phyloP scores from a whole-genome alignment of 2,329 filamentous ascomycete species.

The Fusarium chuoi region DNA sequence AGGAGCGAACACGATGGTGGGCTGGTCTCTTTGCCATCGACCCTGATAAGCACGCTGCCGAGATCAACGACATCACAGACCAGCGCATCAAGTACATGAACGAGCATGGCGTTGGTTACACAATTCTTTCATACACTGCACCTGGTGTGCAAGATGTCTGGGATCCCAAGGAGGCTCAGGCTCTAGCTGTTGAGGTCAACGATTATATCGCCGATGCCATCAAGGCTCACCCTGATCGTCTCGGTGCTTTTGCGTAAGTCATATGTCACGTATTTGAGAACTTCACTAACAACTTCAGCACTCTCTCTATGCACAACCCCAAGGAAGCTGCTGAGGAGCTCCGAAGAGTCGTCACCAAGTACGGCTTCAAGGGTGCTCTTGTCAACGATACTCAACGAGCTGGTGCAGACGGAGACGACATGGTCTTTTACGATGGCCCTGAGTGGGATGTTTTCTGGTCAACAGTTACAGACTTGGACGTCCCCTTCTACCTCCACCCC shows the following conservation, averaged over 20 bases:
- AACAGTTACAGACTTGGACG: constrained; percentile 66
- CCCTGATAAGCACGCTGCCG: constrained; percentile 65
- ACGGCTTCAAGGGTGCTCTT: constrained; percentile 71
- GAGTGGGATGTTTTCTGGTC: constrained; percentile 72
- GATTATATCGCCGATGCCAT: constrained; percentile 53
- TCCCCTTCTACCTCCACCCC: constrained; percentile 73
- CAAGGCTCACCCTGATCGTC: constrained; percentile 51
- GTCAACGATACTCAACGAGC: constrained; percentile 71
- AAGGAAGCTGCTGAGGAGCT: constrained; percentile 61
- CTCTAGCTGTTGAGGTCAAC: constrained; percentile 55
- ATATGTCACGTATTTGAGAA: accelerated
- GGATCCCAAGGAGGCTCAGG: constrained; percentile 54
- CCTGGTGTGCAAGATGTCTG: constrained; percentile 60
- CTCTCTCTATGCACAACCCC: constrained; percentile 65
- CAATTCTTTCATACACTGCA: constrained; percentile 59
- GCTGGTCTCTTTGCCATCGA: constrained; percentile 69
- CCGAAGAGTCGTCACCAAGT: constrained; percentile 62
- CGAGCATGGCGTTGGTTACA: constrained; percentile 60
- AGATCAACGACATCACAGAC: constrained; percentile 59
- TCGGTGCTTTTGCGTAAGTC: constrained; percentile 59
- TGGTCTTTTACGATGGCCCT: constrained; percentile 72
- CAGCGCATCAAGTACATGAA: constrained; percentile 56
- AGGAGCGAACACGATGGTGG: constrained; percentile 70
- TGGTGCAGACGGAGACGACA: constrained; percentile 66
- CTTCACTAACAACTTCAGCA: constrained; percentile 37